phyloP scores from a whole-genome alignment of 176 grass and related monocot species.

The Bonia amplexicaulis region DNA sequence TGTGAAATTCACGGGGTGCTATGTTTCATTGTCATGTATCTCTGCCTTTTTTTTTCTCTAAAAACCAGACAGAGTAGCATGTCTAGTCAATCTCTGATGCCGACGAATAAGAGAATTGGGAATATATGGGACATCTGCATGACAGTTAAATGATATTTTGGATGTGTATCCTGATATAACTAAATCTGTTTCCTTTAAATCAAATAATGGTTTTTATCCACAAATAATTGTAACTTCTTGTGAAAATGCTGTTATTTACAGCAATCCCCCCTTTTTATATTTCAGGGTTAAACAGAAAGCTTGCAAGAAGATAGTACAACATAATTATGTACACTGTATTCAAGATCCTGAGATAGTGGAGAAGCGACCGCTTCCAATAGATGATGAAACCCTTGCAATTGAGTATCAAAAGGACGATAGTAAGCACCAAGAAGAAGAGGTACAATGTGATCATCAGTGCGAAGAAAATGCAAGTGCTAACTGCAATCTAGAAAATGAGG shows the following conservation, averaged over 20 bases:
- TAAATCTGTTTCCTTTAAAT: background rate
- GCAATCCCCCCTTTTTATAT: constrained; percentile 9
- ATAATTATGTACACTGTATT: constrained; percentile 39
- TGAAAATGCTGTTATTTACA: constrained; percentile 6
- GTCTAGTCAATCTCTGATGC: background rate
- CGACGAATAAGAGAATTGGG: background rate
- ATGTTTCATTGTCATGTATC: background rate
- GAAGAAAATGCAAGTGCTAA: constrained; percentile 35
- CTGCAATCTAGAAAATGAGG: constrained; percentile 10
- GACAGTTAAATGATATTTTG: background rate
- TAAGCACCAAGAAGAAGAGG: constrained; percentile 32
- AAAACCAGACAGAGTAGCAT: background rate
- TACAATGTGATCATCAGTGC: constrained; percentile 18
- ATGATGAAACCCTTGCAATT: constrained; percentile 45
- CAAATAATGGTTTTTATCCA: background rate
- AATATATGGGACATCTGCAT: background rate
- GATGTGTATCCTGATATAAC: background rate
- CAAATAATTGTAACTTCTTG: background rate
- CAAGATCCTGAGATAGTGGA: constrained; percentile 45
- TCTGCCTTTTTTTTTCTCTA: background rate
- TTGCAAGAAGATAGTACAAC: constrained; percentile 24
- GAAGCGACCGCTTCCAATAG: constrained; percentile 20
- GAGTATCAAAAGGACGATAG: constrained; percentile 22
- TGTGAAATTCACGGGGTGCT: background rate
- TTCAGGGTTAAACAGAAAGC: constrained; percentile 60